phyloP scores from a whole-genome alignment of 768 basidiomycete genomes.

The Kockovaella imperatae region DNA sequence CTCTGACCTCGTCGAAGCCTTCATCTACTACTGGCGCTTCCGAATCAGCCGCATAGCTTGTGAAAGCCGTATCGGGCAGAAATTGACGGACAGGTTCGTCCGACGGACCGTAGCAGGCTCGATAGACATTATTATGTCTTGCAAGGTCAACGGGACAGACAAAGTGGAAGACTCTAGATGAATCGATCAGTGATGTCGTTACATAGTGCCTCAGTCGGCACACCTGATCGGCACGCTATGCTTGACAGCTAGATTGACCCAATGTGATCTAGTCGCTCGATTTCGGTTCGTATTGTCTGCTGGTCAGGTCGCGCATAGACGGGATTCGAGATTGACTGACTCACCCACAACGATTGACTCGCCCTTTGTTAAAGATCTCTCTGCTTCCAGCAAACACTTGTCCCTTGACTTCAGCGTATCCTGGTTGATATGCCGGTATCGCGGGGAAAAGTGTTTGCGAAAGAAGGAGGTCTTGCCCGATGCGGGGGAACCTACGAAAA shows the following conservation, averaged over 20 bases:
- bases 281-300: conserved; percentile 91
- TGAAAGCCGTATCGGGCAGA: conserved; percentile 39
- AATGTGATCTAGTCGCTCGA: conserved; percentile 58
- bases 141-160: conserved; percentile 69
- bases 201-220: neutral
- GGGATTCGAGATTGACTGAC: conserved; percentile 19
- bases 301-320: neutral
- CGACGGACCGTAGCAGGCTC: conserved; percentile 51
- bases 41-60: conserved; percentile 24
- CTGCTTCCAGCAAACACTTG: conserved; percentile 63
- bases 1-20: conserved; percentile 68
- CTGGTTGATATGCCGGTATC: conserved; percentile 79
- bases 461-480: conserved; percentile 80
- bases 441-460: conserved; percentile 57
- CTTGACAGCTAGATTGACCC: conserved; percentile 60
- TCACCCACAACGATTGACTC: conserved; percentile 70
- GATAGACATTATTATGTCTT: conserved; percentile 89
- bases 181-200: conserved; percentile 1
- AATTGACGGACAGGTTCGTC: conserved; percentile 23
- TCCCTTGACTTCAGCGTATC: conserved; percentile 66
- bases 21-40: conserved; percentile 63
- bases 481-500: conserved; percentile 59
- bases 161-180: conserved; percentile 63
- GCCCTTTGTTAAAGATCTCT: conserved; percentile 52
- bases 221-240: conserved; percentile 56